phyloP scores from a whole-genome alignment of 192 early-diverging fungal species.

The Rhizophagus prolifer region DNA sequence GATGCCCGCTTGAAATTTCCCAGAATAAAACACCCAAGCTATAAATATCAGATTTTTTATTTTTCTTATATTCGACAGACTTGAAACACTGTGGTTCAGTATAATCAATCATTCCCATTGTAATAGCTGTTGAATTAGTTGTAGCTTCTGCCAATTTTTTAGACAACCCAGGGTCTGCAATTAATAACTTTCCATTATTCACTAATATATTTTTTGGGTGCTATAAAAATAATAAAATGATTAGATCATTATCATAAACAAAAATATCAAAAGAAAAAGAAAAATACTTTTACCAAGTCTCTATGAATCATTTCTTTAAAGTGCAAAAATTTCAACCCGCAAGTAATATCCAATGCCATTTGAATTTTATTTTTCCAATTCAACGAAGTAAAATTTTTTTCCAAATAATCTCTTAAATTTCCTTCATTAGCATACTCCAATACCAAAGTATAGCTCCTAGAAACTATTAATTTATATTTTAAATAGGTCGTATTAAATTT shows the following conservation, averaged over 20 bases:
- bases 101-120: background rate
- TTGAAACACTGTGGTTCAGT: background rate
- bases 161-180: slow-evolving; percentile 14
- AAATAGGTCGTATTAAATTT: no score
- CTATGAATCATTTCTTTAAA: background rate
- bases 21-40: slow-evolving; percentile 42
- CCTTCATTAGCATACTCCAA: slow-evolving; percentile 11
- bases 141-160: background rate
- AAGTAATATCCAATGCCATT: background rate
- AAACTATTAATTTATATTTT: no score
- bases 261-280: background rate
- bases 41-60: slow-evolving; percentile 43
- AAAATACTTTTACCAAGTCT: slow-evolving; percentile 14
- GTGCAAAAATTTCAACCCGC: background rate
- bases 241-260: background rate
- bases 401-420: slow-evolving; percentile 8
- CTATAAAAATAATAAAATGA: background rate
- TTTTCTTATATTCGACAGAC: background rate
- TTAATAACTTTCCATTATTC: slow-evolving; percentile 1
- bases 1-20: slow-evolving; percentile 40
- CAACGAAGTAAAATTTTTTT: background rate
- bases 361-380: background rate
- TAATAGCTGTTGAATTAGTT: background rate
- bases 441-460: background rate
- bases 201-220: slow-evolving; percentile 22